A percentile compares a stretch with the other conserved stretches of the same genome.
Evolutionary conservation across 148 eudicot species (phyloP).

Genomic region (Nepenthes mirabilis): DNA sequence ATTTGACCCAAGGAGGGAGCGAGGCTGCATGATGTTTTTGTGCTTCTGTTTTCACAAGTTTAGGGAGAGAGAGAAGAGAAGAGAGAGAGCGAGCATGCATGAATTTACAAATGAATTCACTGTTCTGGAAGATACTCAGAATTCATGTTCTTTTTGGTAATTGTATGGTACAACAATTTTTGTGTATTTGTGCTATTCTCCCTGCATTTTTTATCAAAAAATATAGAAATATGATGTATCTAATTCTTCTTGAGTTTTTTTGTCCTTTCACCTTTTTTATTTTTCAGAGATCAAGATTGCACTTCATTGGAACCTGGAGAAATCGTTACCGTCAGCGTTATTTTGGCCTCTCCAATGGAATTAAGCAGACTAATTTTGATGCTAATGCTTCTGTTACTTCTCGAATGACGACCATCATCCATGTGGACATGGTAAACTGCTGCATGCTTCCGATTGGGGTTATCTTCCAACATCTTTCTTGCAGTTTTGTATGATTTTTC

Average conservation of each 20-base stretch:
- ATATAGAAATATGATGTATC: too few species aligned
- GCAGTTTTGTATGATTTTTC: not conserved
- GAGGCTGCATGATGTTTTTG: too few species aligned
- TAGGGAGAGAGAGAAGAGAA: too few species aligned
- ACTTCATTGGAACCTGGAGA: conserved; percentile 97
- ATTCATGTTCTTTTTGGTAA: too few species aligned
- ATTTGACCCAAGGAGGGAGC: too few species aligned
- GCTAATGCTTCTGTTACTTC: conserved; percentile 18
- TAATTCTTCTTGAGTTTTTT: not conserved
- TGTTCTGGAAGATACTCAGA: too few species aligned
- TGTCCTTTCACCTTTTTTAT: conserved; percentile 1
- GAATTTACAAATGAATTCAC: too few species aligned
- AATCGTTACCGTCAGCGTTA: conserved; percentile 85
- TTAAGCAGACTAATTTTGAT: conserved; percentile 18
- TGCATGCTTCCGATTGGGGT: not conserved
- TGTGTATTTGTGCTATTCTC: too few species aligned
- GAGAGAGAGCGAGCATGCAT: too few species aligned
- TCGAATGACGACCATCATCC: conserved; percentile 43
- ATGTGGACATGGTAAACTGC: conserved; percentile 76
- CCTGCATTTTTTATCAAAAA: too few species aligned
- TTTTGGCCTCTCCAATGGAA: conserved; percentile 23
- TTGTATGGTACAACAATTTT: too few species aligned
- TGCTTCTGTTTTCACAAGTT: too few species aligned
- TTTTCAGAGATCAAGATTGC: conserved; percentile 85
- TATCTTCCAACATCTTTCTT: not conserved